Conservation (phyloP, 2,329 filamentous ascomycete species). For the Xylariaceae sp. region DNA sequence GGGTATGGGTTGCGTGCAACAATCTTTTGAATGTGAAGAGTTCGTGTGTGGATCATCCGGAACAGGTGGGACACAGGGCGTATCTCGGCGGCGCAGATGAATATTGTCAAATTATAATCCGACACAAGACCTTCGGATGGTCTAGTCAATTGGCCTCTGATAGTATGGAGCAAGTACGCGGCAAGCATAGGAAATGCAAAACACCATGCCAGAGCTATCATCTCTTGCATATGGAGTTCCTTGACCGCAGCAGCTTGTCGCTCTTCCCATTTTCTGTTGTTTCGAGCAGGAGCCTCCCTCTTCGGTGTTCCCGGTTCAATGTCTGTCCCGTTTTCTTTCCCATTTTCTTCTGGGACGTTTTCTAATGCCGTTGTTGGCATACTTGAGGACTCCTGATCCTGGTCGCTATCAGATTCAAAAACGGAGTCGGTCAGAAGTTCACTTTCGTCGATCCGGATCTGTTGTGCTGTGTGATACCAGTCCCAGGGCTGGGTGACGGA, state of each 20-base stretch:
- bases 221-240: constrained; percentile 72
- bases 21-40: constrained; percentile 74
- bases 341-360: constrained; percentile 45
- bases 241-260: constrained; percentile 41
- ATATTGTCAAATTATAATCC: constrained; percentile 89
- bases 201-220: constrained; percentile 70
- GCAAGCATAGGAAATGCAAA: constrained; percentile 74
- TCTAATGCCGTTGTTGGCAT: constrained; percentile 34
- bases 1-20: constrained; percentile 53
- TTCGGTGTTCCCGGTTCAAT: constrained; percentile 8
- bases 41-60: constrained; percentile 73
- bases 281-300: neutral
- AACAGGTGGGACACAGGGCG: constrained; percentile 78
- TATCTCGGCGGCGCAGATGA: constrained; percentile 81
- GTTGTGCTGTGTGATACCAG: constrained; percentile 71
- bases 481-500: constrained; percentile 85
- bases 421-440: constrained; percentile 39
- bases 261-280: constrained; percentile 22
- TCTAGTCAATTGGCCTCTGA: constrained; percentile 74
- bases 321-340: constrained; percentile 13
- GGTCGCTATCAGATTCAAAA: constrained; percentile 44
- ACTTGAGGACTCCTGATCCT: constrained; percentile 29
- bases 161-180: constrained; percentile 78
- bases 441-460: constrained; percentile 49
- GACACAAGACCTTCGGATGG: constrained; percentile 85